A percentile compares a stretch with the other conserved stretches of the same genome.
Evolutionary conservation across 495 filamentous ascomycete species (phyloP).

Genomic region (Beverwykella pulmonaria): DNA sequence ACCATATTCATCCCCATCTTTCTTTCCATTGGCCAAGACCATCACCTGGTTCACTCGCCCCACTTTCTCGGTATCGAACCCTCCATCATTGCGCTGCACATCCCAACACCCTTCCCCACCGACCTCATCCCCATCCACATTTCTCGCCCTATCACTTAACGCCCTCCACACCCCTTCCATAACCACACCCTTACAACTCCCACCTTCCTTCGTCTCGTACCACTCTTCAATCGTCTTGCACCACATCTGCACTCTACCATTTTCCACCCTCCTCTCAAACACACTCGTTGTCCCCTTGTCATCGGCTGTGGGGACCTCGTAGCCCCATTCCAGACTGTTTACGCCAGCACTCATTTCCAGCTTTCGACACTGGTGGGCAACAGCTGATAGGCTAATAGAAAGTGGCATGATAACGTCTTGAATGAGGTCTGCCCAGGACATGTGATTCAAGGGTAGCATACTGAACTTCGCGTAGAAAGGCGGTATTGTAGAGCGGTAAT

Average conservation of each 20-base stretch:
- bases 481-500: slow-evolving; percentile 27
- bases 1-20: neutral
- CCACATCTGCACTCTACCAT: neutral
- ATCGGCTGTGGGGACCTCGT: neutral
- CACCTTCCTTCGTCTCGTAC: slow-evolving; percentile 12
- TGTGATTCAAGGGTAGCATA: slow-evolving; percentile 35
- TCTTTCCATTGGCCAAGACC: too few species aligned
- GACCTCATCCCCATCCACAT: neutral
- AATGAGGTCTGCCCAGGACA: slow-evolving; percentile 29
- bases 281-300: neutral
- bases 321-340: slow-evolving; percentile 19
- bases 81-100: too few species aligned
- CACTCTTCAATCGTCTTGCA: slow-evolving; percentile 1
- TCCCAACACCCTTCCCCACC: too few species aligned
- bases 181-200: neutral
- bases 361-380: neutral
- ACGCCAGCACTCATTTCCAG: slow-evolving; percentile 7
- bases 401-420: slow-evolving; percentile 22
- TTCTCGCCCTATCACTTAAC: neutral
- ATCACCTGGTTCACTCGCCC: too few species aligned
- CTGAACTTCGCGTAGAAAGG: slow-evolving; percentile 3
- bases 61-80: too few species aligned
- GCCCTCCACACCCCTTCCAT: neutral
- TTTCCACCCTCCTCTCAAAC: neutral
- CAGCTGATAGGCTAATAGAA: neutral